Base-by-base conservation (phyloP, 768 basidiomycete genomes). In the Rhizopogon roseolus region DNA sequence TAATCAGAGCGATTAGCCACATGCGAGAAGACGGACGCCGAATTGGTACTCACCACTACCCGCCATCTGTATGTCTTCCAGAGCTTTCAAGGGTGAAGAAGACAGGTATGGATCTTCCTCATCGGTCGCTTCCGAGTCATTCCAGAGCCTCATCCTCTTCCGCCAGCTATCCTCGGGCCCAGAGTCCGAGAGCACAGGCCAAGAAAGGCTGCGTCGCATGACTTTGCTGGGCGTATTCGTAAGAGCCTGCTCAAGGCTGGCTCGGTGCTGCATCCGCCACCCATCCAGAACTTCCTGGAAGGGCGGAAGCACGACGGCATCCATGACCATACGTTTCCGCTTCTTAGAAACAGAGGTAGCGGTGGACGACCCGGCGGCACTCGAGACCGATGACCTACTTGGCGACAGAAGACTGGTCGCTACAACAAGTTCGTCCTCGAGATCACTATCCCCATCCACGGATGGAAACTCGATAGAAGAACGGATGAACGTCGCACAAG, bases 241-340 rank as follows among this genome's bases (percentile, higher is more conserved):
- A 1, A 43, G n/a, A n/a, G 45, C n/a, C 6, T 10, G 43, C 14
- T 62, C 63, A 2, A 53, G 57, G 36, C 60, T 66, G 40, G 58
- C 61, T 41, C 58, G 59, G 51, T 62, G 61, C 40, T 54, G 57
- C 58, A 63, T 54, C 46, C 32, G 45, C 25, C 57, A 56, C 37
- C 58, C 41, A 44, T 60, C 63, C 22, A 57, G 60, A 27, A 73
- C 48, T 16, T 69, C 63, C 0, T 61, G 66, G 16, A 75, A 57
- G 8, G 69, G 67, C 11, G 78, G 78, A 44, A 80, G 72, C 45
- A 76, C 76, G 11, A 82, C 81, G 3, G 76, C 76, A 11, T 84
- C 83, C 70, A 82, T 65, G 55, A 80, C 59, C 5, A 73, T 61
- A 32, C 80, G 66, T 64, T 76, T 79, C 53, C 81, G 77, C 64